Base-by-base conservation (phyloP, 805 yeast species). In the Trichomonascus vanleenenianus region DNA sequence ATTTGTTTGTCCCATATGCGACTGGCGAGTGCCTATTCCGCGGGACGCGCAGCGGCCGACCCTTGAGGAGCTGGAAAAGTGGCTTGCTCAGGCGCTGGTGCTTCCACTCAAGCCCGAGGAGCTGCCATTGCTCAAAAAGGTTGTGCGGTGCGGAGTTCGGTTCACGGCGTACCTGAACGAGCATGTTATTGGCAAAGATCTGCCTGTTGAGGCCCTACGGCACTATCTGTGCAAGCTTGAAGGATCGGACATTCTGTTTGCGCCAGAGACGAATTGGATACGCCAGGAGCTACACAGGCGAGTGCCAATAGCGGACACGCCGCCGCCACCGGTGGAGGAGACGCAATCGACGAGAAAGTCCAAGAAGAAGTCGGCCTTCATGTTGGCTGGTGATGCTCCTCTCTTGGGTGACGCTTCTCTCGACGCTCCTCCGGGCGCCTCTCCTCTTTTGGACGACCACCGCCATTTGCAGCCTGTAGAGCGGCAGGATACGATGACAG, bases 1-100 rank as follows among this genome's bases (percentile, higher is more conserved):
- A 9, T 80, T 71, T 52, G 60, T 70, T 11, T 80, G 86, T 62
- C 74, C 81, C 1, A 53, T 78, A 19, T 80, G 86, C 59, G 76
- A 75, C 54, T 59, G 57, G 48, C 58, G 60, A 30, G 43, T 53
- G 30, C 51, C 43, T 15, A 55, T 63, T n/a, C 62, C 62, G 5
- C 55, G 67, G 35, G 66, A 65, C 44, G 56, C 60, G 34, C 43
- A 53, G 42, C 54, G 67, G 27, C 72, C 72, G 2, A 58, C 45
- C 11, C 35, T 69, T 16, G 67, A 59, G 35, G 69, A 65, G 12
- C 38, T 70, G 8, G 56, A 56, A 14, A 47, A 40, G 1, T 45
- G 66, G 51, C 49, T 60, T 15, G 57, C 55, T 6, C 59, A 52
- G 18, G 68, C 68, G 2, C 39, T 52, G 1, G 25, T 44, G 5